Evolutionary conservation across 768 basidiomycete genomes (phyloP), one percentile per base, ranked within the genome.

Genomic region (Xerocomellus intermedius): DNA sequence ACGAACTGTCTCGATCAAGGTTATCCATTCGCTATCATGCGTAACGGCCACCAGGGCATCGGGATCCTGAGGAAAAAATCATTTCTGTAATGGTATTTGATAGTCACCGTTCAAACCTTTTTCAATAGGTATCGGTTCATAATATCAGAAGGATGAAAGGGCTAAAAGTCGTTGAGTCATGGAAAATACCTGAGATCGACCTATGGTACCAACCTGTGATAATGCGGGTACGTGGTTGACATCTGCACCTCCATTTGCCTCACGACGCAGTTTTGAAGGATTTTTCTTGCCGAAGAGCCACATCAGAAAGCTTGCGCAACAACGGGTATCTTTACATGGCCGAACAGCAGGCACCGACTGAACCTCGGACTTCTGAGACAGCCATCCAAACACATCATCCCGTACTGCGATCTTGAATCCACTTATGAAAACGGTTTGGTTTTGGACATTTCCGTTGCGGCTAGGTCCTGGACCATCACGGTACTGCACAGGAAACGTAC

Each of bases 351-450:
- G 52, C 3, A 54, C 10, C 1, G 10, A 19, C n/a, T 26, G 22
- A 16, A 53, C 8, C 1, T 36, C n/a, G 4, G 36, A 19, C 12
- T n/a, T 17, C 21, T 6, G 37, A 42, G 38, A 7, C 30, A 16
- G 13, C 37, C 49, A 33, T 19, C 39, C 30, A 2, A 50, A 22
- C 21, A 50, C 14, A 33, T 41, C 30, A 6, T 42, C 30, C 4
- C 30, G 33, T 7, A 54, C 42, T 24, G 50, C 26, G n/a, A 61
- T 55, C 26, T 57, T 65, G 45, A 63, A 65, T 2, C 64, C 65
- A 2, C 49, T 52, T 8, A 65, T 54, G 39, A 55, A 61, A 8
- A 66, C 17, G 2, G 51, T 56, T 39, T 66, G 63, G 37, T 67
- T 62, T n/a, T n/a, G n/a, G 3, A 24, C 24, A n/a, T 24, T 21